Base-by-base conservation (phyloP, 441 rosid species). In the Raphanus hybrid region DNA sequence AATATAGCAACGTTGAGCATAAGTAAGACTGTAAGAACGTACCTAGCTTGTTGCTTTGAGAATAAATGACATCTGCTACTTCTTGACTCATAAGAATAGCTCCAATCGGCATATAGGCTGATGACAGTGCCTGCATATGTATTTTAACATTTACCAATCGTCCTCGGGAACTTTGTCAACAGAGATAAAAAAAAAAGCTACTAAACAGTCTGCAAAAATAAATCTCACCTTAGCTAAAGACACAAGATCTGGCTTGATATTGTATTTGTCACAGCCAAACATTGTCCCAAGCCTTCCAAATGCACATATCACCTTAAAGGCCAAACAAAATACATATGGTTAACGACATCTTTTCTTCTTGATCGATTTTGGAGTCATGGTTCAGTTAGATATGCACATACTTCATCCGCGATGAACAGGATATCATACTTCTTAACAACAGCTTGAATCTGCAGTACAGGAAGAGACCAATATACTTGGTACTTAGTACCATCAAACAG, bases 231-330 rank as follows among this genome's bases (percentile, higher is more conserved):
- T 93, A 23, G 97, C 99, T 29, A 96, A 5, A 41, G 97, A 82
- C 23, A 96, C 98, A 79, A 93, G 97, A 71, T 96, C 97, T 70
- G 84, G 84, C 45, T 81, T 81, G 15, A 81, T 78, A 11, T 87
- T 85, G 89, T 87, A 96, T 81, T 90, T 92, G 83, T 93, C 98
- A 80, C 92, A 85, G 7, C 99, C 99, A 84, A 78, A 96, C 98
- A 92, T 93, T 10, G 97, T 87, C 9, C 99, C 99, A 20, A 96
- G 96, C 84, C 99, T 90, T 81, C 99, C 99, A 85, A 96, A 96
- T 67, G 97, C 99, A 85, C 97, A 92, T 16, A 96, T 92, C 27
- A 96, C 99, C 99, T 96, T 74, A 34, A 39, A 54, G 63, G 67
- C 73, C 76, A 62, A 75, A 58, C 59, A 78, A 64, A 12, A 57